Conservation (phyloP, 1,139 yeast genomes). For the Chernovozyma sophiae-reginae region DNA sequence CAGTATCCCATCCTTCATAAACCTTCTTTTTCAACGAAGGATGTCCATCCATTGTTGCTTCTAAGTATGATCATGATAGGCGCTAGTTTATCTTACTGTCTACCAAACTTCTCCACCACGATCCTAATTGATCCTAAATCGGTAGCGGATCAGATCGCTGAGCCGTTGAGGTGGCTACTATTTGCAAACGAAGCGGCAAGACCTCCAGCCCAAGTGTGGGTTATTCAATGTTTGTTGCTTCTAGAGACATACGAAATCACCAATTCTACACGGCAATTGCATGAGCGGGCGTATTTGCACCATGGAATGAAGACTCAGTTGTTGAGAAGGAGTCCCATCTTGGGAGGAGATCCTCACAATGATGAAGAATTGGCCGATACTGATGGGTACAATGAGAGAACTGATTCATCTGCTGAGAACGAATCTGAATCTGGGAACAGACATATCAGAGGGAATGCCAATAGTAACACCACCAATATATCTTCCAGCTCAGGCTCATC, state of each 20-base stretch:
- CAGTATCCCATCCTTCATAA: conserved; percentile 59
- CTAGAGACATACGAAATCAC: conserved; percentile 59
- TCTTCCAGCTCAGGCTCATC: not conserved
- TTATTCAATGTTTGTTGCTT: conserved; percentile 56
- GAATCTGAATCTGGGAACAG: not conserved
- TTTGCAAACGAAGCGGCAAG: conserved; percentile 52
- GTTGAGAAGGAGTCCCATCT: conserved; percentile 60
- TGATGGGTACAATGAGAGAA: not conserved
- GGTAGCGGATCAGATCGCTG: conserved; percentile 44
- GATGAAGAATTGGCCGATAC: conserved; percentile 10
- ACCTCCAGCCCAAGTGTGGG: conserved; percentile 56
- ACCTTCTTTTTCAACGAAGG: conserved; percentile 53
- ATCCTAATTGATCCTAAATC: conserved; percentile 10
- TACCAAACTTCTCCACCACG: not conserved
- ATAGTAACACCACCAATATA: not conserved
- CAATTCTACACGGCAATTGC: conserved; percentile 44
- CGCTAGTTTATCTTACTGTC: conserved; percentile 27
- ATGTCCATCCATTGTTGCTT: conserved; percentile 49
- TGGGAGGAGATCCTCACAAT: conserved; percentile 57
- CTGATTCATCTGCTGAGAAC: not conserved
- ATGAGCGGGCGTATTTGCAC: conserved; percentile 69
- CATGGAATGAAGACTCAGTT: conserved; percentile 73
- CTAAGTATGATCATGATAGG: conserved; percentile 57
- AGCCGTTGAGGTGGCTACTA: conserved; percentile 58
- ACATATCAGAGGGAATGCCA: too few relatives aligned